phyloP scores from a whole-genome alignment of 2,329 filamentous ascomycete genomes.

The Penicillium sp. region DNA sequence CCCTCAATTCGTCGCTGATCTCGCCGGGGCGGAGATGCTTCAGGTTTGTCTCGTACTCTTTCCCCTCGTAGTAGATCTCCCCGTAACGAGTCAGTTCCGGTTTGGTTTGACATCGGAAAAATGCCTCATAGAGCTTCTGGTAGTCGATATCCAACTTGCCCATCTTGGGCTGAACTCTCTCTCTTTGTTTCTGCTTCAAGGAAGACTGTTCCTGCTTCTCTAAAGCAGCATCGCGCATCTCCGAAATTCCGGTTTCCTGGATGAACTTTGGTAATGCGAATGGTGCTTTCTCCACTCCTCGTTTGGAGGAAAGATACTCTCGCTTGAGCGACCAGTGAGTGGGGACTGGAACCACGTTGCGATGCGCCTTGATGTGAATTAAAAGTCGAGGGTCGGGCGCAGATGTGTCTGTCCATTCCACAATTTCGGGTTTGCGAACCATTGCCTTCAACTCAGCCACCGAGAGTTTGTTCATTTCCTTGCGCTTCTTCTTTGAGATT shows the following conservation, averaged over 20 bases:
- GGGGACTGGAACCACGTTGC: conserved; percentile 94
- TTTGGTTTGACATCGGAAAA: conserved; percentile 97
- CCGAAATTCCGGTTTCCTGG: conserved; percentile 92
- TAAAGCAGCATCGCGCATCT: conserved; percentile 95
- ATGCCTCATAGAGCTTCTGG: conserved; percentile 95
- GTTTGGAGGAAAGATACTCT: conserved; percentile 95
- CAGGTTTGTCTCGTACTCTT: conserved; percentile 95
- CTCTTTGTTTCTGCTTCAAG: conserved; percentile 92
- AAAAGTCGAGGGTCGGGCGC: conserved; percentile 85
- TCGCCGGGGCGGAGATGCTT: conserved; percentile 89
- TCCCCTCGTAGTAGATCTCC: conserved; percentile 99
- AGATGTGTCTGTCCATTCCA: conserved; percentile 96
- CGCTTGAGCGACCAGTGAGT: conserved; percentile 94
- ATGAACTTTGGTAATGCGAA: conserved; percentile 96
- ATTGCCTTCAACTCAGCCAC: conserved; percentile 94
- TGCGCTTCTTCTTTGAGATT: conserved; percentile 92
- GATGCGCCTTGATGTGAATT: conserved; percentile 90
- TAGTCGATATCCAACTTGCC: conserved; percentile 98
- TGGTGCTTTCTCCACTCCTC: conserved; percentile 92
- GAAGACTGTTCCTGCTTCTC: conserved; percentile 93
- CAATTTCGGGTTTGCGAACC: conserved; percentile 86
- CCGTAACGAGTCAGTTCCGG: conserved; percentile 91
- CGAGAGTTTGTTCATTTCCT: conserved; percentile 86
- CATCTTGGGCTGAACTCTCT: conserved; percentile 92
- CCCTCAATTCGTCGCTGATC: conserved; percentile 82